Conservation (phyloP, 768 basidiomycete species). For the Podaxis sp. region DNA sequence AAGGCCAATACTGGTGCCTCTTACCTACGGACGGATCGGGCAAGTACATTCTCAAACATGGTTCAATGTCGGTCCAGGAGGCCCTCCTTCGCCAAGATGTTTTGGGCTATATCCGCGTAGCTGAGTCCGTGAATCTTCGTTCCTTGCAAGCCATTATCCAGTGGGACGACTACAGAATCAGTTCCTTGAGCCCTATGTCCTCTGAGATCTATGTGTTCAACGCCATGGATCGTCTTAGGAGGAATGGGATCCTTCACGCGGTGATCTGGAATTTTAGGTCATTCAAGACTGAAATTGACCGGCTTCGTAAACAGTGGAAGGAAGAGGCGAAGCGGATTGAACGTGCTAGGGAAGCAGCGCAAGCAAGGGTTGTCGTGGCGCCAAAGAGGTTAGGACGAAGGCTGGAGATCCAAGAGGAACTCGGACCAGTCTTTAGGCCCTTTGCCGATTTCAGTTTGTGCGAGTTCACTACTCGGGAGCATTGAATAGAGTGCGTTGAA, state of each 20-base stretch:
- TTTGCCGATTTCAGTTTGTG: background rate
- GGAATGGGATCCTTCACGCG: background rate
- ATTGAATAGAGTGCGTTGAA: background rate
- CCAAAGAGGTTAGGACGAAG: background rate
- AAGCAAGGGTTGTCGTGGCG: background rate
- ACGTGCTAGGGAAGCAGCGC: background rate
- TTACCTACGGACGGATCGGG: background rate
- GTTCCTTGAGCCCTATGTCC: background rate
- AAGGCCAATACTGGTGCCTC: background rate
- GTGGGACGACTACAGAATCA: background rate
- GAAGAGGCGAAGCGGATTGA: background rate
- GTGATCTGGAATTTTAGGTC: background rate
- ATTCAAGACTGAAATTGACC: background rate
- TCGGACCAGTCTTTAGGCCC: background rate
- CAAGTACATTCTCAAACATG: background rate
- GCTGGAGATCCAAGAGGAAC: background rate
- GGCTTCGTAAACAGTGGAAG: background rate
- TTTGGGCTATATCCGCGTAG: slow-evolving; percentile 6
- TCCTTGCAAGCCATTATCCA: background rate
- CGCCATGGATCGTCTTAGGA: slow-evolving; percentile 4
- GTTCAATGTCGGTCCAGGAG: background rate
- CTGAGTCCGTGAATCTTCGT: background rate
- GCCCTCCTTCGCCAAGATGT: slow-evolving; percentile 1
- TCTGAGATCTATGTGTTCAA: slow-evolving; percentile 1
- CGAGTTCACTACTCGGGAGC: background rate